Percentiles rank a stretch among this genome's conserved stretches.
Conservation (phyloP, 2,329 filamentous ascomycete genomes). For the Cladosporium halotolerans region DNA sequence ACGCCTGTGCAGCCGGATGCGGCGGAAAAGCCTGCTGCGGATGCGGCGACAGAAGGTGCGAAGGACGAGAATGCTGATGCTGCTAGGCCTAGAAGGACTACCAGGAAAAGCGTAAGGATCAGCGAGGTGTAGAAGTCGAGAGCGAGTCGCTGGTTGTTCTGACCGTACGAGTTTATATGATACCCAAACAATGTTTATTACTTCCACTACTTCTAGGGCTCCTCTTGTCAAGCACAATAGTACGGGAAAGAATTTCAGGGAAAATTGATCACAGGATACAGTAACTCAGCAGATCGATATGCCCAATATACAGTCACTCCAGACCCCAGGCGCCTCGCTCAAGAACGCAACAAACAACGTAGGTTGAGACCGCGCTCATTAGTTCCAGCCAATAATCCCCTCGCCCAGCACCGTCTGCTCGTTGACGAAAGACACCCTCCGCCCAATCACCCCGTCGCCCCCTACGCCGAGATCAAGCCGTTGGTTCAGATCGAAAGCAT, state of each 20-base stretch:
- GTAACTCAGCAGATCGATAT: no score
- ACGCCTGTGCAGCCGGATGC: not conserved
- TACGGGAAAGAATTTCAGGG: no score
- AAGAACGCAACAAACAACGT: not conserved
- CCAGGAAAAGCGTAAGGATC: conserved; percentile 29
- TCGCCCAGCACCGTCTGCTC: conserved; percentile 17
- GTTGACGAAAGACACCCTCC: conserved; percentile 21
- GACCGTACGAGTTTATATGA: no score
- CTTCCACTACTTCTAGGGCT: no score
- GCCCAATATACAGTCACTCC: no score
- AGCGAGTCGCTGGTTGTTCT: no score
- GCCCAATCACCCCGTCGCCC: conserved; percentile 22
- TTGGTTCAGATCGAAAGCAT: conserved; percentile 16
- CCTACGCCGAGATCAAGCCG: conserved; percentile 24
- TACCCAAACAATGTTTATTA: no score
- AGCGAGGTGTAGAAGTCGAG: conserved; percentile 20
- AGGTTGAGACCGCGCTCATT: conserved; percentile 2
- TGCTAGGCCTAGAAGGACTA: conserved; percentile 20
- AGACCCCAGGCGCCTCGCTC: no score
- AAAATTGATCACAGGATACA: no score
- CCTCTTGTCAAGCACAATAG: no score
- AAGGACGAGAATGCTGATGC: conserved; percentile 8
- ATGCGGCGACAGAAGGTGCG: conserved; percentile 4
- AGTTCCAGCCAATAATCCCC: conserved; percentile 27
- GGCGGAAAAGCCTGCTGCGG: not conserved